phyloP scores from a whole-genome alignment of 805 yeast genomes.

The Metschnikowia baotianmanensis region DNA sequence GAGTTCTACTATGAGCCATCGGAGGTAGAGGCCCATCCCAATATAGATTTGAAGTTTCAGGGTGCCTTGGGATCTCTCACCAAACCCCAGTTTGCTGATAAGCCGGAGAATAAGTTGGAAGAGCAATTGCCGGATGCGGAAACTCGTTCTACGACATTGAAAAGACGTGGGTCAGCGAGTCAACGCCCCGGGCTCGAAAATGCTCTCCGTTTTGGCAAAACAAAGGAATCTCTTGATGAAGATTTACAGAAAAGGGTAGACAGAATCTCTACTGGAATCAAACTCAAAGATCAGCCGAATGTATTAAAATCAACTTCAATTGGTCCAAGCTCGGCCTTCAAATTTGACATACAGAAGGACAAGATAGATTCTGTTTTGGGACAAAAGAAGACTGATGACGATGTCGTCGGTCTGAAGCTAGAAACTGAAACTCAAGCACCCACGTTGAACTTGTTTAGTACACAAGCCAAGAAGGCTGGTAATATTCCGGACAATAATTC shows the following conservation, averaged over 20 bases:
- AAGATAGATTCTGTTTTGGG: slow-evolving; percentile 25
- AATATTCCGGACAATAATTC: too few relatives aligned
- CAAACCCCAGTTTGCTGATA: slow-evolving; percentile 29
- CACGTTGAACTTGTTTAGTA: too few relatives aligned
- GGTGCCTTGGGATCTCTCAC: slow-evolving; percentile 37
- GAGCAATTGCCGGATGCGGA: slow-evolving; percentile 10
- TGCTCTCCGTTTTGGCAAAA: slow-evolving; percentile 13
- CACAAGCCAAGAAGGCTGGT: too few relatives aligned
- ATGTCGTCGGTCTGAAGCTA: too few relatives aligned
- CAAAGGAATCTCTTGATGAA: slow-evolving; percentile 23
- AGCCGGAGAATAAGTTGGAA: neutral
- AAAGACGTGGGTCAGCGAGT: slow-evolving; percentile 7
- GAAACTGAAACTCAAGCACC: too few relatives aligned
- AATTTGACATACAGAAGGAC: slow-evolving; percentile 32
- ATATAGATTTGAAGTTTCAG: slow-evolving; percentile 16
- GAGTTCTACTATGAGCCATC: slow-evolving; percentile 35
- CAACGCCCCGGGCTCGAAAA: slow-evolving; percentile 14
- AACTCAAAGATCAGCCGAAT: slow-evolving; percentile 25
- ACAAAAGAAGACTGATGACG: neutral
- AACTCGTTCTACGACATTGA: neutral
- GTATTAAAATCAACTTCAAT: slow-evolving; percentile 2
- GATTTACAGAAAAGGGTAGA: slow-evolving; percentile 27
- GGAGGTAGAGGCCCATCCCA: neutral
- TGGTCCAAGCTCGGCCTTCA: slow-evolving; percentile 39
- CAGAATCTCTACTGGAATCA: slow-evolving; percentile 28